Percentiles rank a stretch among this genome's conserved stretches.
phyloP scores from a whole-genome alignment of 106 monocot genomes.

The Dendrobium officinale region DNA sequence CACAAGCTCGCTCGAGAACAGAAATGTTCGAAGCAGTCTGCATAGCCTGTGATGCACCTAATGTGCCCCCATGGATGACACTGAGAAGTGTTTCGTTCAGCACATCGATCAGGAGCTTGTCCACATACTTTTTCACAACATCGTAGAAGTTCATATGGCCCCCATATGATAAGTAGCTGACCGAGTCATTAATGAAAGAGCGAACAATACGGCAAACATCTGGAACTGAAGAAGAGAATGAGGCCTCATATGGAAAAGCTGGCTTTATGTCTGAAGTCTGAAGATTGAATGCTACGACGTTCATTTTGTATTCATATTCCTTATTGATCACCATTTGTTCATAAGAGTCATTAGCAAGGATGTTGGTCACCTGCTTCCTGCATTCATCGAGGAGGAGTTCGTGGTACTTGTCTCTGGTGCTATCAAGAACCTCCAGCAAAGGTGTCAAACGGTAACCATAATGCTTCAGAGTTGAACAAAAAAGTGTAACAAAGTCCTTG shows the following conservation, averaged over 20 bases:
- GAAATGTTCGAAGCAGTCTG: slow-evolving; percentile 51
- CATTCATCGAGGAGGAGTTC: slow-evolving; percentile 55
- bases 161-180: slow-evolving; percentile 60
- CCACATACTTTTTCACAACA: slow-evolving; percentile 47
- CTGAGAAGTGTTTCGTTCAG: slow-evolving; percentile 44
- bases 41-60: slow-evolving; percentile 42
- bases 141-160: slow-evolving; percentile 50
- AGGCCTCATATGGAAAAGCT: slow-evolving; percentile 45
- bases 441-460: slow-evolving; percentile 44
- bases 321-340: slow-evolving; percentile 58
- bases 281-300: slow-evolving; percentile 36
- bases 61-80: slow-evolving; percentile 25
- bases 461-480: slow-evolving; percentile 43
- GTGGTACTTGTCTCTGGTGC: slow-evolving; percentile 55
- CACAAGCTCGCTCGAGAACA: slow-evolving; percentile 39
- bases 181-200: slow-evolving; percentile 57
- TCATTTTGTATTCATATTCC: slow-evolving; percentile 67
- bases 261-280: slow-evolving; percentile 11
- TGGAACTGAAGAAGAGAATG: slow-evolving; percentile 60
- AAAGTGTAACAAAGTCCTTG: slow-evolving; percentile 58
- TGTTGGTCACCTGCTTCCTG: slow-evolving; percentile 30
- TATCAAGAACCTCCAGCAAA: slow-evolving; percentile 49
- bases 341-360: slow-evolving; percentile 40
- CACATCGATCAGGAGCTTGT: slow-evolving; percentile 48
- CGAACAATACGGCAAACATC: slow-evolving; percentile 46